Conservation (phyloP, 176 grass and related monocot species). For the Guadua angustifolia region DNA sequence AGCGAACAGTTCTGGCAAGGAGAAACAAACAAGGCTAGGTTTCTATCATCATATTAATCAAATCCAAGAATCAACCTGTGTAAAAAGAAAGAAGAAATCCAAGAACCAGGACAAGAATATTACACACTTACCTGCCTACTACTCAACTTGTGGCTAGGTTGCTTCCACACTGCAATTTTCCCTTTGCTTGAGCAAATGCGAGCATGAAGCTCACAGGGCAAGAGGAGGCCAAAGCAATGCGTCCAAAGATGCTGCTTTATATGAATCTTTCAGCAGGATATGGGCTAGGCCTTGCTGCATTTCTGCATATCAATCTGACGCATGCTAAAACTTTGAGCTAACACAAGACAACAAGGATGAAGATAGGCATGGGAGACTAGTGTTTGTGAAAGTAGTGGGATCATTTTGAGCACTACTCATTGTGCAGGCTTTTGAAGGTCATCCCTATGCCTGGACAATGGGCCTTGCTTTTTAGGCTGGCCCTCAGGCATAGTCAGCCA, state of each 20-base stretch:
- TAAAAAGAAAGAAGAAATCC: neutral
- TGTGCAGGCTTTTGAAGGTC: conserved; percentile 49
- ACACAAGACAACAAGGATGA: conserved; percentile 10
- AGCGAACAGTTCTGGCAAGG: neutral
- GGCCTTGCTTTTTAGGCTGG: too few species aligned
- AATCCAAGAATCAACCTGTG: neutral
- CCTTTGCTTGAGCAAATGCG: conserved; percentile 17
- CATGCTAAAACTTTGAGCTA: conserved; percentile 2
- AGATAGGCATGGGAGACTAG: neutral
- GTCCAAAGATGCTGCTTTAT: conserved; percentile 31
- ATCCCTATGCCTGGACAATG: too few species aligned
- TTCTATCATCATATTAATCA: conserved; percentile 20
- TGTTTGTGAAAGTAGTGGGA: conserved; percentile 17
- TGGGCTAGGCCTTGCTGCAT: neutral
- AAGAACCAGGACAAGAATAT: conserved; percentile 7
- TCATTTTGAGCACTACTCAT: conserved; percentile 21
- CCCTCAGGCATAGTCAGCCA: too few species aligned
- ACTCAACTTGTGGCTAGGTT: neutral
- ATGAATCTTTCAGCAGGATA: conserved; percentile 28
- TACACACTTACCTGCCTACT: conserved; percentile 5
- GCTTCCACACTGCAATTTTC: neutral
- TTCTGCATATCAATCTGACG: conserved; percentile 18
- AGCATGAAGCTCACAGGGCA: neutral
- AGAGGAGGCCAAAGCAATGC: conserved; percentile 17
- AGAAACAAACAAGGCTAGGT: neutral